Evolutionary conservation across 2,329 filamentous ascomycete species (phyloP).

Genomic region (Sporothrix pseudoabietina): DNA sequence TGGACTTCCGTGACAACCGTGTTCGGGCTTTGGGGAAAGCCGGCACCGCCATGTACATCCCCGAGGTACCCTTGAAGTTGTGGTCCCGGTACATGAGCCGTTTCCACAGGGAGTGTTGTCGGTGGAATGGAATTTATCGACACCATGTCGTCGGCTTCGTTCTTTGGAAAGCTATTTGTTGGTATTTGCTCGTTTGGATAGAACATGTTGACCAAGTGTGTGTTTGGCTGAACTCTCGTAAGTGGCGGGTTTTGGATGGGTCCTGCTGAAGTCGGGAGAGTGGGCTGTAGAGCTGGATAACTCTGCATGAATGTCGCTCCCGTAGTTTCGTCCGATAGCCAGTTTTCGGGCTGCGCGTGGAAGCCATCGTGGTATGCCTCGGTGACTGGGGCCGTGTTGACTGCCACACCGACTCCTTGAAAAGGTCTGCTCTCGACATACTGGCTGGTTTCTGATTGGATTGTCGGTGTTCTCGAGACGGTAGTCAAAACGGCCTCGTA

Average conservation of each 20-base stretch:
- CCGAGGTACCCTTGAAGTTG: background rate
- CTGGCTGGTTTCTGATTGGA: slow-evolving; percentile 36
- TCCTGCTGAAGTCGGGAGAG: slow-evolving; percentile 31
- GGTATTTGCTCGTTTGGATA: slow-evolving; percentile 39
- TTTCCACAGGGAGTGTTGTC: background rate
- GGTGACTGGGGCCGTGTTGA: slow-evolving; percentile 34
- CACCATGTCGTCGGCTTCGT: background rate
- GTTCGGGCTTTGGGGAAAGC: background rate
- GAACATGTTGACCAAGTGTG: slow-evolving; percentile 46
- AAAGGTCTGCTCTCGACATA: slow-evolving; percentile 41
- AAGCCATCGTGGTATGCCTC: slow-evolving; percentile 36
- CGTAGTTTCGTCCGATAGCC: slow-evolving; percentile 41
- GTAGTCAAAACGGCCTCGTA: slow-evolving; percentile 41
- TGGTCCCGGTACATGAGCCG: background rate
- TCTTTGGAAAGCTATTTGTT: background rate
- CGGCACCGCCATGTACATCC: background rate
- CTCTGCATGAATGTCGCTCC: slow-evolving; percentile 40
- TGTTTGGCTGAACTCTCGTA: slow-evolving; percentile 36
- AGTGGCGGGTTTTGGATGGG: slow-evolving; percentile 13
- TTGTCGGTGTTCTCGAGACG: background rate
- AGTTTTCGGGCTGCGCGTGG: slow-evolving; percentile 37
- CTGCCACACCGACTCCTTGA: slow-evolving; percentile 37
- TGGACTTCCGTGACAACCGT: background rate
- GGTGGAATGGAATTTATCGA: background rate
- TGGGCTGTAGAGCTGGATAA: slow-evolving; percentile 46